These are phyloP conservation scores for Pseudogymnoascus sp. DNA, from an alignment of 2,329 filamentous ascomycete genomes.

Conservation along the genomic window DNA sequence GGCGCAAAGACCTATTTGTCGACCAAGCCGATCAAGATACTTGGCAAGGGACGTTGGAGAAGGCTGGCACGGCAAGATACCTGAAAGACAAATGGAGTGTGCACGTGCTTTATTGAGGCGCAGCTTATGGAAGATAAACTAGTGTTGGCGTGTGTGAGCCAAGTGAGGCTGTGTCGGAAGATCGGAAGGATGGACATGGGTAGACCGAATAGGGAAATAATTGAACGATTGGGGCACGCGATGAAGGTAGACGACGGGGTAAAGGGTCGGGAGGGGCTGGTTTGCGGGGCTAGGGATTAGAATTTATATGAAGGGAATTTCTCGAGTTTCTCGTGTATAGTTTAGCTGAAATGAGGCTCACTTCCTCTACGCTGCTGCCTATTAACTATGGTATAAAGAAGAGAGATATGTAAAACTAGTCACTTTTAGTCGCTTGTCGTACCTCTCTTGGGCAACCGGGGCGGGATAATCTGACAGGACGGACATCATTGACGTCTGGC, in stretches of 20 bases:
- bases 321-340: neutral
- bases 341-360: neutral
- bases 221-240: neutral
- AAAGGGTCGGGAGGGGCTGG: neutral
- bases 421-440: neutral
- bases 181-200: neutral
- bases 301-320: neutral
- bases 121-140: neutral
- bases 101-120: neutral
- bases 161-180: neutral
- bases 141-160: neutral
- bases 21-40: neutral
- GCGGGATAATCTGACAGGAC: neutral
- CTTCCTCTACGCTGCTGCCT: neutral
- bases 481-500: neutral
- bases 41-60: neutral
- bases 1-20: neutral
- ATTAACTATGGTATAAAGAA: neutral
- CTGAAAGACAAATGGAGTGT: neutral
- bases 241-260: neutral
- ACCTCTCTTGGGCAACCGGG: neutral
- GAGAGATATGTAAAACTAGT: neutral
- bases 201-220: neutral
- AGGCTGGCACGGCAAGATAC: neutral
- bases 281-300: neutral